Evolutionary conservation across 108 stramenopile species (phyloP).

Genomic region (Cyclotella cryptica): DNA sequence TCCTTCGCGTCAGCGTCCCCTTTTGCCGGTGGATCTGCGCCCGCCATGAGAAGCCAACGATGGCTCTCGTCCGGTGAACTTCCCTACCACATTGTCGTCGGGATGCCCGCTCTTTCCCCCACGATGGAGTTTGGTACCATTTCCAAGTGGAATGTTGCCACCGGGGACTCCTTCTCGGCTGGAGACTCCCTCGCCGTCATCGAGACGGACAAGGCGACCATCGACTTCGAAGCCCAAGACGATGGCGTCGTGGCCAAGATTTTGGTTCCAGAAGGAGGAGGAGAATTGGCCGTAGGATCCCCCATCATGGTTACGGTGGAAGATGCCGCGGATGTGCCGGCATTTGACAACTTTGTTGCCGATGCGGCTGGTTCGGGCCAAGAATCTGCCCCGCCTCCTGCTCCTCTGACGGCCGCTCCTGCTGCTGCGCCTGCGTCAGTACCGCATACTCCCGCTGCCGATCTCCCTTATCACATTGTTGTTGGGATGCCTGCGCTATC

Average conservation of each 20-base stretch:
- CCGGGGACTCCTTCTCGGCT: constrained; percentile 69
- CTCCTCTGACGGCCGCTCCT: constrained; percentile 12
- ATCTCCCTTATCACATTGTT: constrained; percentile 83
- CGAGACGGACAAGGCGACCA: constrained; percentile 92
- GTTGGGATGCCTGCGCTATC: constrained; percentile 96
- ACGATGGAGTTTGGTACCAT: constrained; percentile 78
- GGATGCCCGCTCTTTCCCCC: constrained; percentile 97
- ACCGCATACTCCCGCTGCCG: constrained; percentile 36
- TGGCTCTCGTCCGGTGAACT: constrained; percentile 33
- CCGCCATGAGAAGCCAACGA: background rate
- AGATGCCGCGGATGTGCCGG: constrained; percentile 53
- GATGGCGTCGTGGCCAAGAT: constrained; percentile 73
- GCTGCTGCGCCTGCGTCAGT: constrained; percentile 37
- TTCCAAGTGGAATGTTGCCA: constrained; percentile 68
- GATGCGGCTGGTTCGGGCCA: constrained; percentile 28
- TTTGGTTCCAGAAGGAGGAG: constrained; percentile 65
- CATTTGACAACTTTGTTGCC: constrained; percentile 58
- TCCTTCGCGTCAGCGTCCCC: background rate
- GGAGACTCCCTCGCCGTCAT: constrained; percentile 81
- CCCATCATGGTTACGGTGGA: constrained; percentile 80
- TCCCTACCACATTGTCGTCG: constrained; percentile 62
- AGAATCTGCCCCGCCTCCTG: constrained; percentile 32
- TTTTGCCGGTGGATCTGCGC: background rate
- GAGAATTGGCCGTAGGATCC: constrained; percentile 63
- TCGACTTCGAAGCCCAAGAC: constrained; percentile 89